Percentiles rank a stretch among this genome's conserved stretches.
Conservation (phyloP, 2,329 filamentous ascomycete genomes). For the Knufia fluminis region DNA sequence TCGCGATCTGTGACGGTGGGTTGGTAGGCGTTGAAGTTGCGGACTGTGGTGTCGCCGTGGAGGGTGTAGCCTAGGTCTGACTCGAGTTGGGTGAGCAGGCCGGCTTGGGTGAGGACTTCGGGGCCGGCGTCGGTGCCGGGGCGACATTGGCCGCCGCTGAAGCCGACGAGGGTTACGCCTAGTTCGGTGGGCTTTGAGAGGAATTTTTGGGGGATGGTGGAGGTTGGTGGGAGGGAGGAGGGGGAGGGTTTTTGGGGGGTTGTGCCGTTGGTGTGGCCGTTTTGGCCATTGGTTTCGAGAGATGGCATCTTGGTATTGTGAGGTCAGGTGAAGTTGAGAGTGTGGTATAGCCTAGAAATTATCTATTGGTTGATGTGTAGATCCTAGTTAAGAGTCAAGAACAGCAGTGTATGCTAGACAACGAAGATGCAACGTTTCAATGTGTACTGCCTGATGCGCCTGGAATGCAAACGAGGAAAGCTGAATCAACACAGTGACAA, state of each 20-base stretch:
- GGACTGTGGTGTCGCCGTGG: constrained; percentile 71
- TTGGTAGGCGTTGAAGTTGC: constrained; percentile 69
- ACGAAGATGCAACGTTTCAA: no score
- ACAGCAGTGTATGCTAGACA: no score
- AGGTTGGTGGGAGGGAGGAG: constrained; percentile 26
- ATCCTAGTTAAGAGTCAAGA: no score
- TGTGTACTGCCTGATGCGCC: neutral
- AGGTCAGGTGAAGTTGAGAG: constrained; percentile 8
- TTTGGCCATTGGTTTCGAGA: constrained; percentile 11
- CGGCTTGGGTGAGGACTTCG: constrained; percentile 76
- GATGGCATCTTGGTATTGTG: constrained; percentile 13
- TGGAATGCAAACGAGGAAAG: neutral
- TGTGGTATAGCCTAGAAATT: no score
- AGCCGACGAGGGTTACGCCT: constrained; percentile 88
- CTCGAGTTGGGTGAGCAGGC: constrained; percentile 72
- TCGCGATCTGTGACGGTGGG: constrained; percentile 58
- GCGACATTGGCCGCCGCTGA: constrained; percentile 93
- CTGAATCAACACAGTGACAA: neutral
- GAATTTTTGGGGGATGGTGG: constrained; percentile 61
- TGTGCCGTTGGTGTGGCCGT: constrained; percentile 13
- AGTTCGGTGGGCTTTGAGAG: constrained; percentile 70
- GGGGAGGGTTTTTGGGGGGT: constrained; percentile 16
- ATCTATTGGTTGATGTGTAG: no score
- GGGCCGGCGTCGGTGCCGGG: constrained; percentile 85
- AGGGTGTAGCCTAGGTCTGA: constrained; percentile 84